Conservation (phyloP, 1,284 basidiomycete genomes). For the Leccinum variabile region DNA sequence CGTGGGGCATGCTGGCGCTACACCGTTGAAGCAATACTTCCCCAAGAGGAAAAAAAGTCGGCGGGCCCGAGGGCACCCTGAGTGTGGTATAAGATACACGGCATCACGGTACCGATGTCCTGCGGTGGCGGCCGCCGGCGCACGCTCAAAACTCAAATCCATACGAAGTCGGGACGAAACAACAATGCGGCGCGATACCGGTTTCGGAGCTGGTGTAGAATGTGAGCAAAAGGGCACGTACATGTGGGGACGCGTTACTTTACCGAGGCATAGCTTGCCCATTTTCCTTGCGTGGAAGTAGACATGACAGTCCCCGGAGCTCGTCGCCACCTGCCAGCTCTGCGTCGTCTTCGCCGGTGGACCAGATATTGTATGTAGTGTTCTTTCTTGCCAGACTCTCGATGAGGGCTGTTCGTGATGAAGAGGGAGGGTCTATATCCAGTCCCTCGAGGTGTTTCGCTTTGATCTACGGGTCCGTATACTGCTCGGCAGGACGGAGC, state of each 20-base stretch:
- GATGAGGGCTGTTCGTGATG: constrained; percentile 39
- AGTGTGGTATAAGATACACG: not conserved
- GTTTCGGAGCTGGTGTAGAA: constrained; percentile 49
- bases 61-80: not conserved
- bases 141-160: not conserved
- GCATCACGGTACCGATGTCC: not conserved
- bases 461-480: constrained; percentile 49
- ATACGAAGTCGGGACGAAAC: constrained; percentile 34
- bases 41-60: not conserved
- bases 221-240: not conserved
- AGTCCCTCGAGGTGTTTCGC: constrained; percentile 57
- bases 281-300: constrained; percentile 62
- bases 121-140: not conserved
- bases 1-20: too few species aligned
- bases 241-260: constrained; percentile 12
- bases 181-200: constrained; percentile 58
- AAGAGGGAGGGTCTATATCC: constrained; percentile 44
- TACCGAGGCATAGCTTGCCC: constrained; percentile 61
- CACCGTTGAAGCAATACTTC: not conserved
- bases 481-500: not conserved
- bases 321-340: constrained; percentile 59
- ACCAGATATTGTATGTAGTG: constrained; percentile 63
- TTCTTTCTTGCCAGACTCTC: constrained; percentile 55
- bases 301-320: constrained; percentile 54
- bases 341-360: constrained; percentile 46